Evolutionary conservation across 495 filamentous ascomycete species (phyloP), one percentile per base, ranked within the genome.

Genomic region (Neurospora sp.): DNA sequence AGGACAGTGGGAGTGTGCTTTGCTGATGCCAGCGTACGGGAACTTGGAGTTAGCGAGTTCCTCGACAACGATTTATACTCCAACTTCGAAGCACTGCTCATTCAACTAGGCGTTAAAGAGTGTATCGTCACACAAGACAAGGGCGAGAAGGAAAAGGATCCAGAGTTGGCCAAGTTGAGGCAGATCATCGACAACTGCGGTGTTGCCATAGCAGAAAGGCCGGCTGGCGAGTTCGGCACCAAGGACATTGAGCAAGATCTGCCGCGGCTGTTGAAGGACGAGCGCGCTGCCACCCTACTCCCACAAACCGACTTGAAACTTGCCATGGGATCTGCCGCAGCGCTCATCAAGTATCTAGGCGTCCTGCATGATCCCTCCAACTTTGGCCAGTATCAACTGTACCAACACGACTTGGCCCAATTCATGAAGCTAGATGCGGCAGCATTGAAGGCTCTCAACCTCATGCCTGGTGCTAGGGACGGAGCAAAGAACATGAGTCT

Each of bases 371-470:
- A 99, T 77, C 82, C 93, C 18, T 92, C 93, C 27, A 98, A 99
- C 79, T 98, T 97, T 79, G 96, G 96, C 2, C 94, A 98, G 78
- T 99, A 94, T 78, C 93, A 95, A 76, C 88, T 99, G 35, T 98
- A 98, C 77, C 96, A 99, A 78, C 96, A 98, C 81, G 96, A 99
- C 79, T 82, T 99, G 38, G 91, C 94, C 12, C 96, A 99, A 78
- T 99, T 93, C 77, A 99, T 99, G 96, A 98, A 97, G 82, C 89
- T 99, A 14, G 96, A 99, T 84, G 92, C 96, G 14, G 93, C 96
- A 6, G 96, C 96, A 3, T 84, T 99, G 18, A 93, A 95, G 73
- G 96, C 96, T 14, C 86, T 99, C 65, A 99, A 98, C 77, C 86
- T 99, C 22, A 98, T 99, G 93, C 96, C 96, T 31, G 95, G 96